Evolutionary conservation across 441 rosid genomes (phyloP).

Genomic region (Eutrema salsugineum): DNA sequence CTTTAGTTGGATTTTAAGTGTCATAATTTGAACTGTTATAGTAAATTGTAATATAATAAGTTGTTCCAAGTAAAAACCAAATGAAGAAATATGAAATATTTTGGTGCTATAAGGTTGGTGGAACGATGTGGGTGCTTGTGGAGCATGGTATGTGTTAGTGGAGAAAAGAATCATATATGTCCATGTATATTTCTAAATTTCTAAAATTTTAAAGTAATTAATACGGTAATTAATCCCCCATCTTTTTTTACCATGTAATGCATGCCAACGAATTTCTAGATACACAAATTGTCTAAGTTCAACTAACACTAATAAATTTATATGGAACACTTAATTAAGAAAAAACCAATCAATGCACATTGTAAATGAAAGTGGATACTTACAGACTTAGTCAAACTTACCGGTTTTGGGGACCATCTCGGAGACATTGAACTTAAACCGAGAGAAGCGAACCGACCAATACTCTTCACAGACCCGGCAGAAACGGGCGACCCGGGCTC

Average conservation of each 20-base stretch:
- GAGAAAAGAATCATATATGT: conserved; percentile 5
- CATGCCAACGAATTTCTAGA: conserved; percentile 6
- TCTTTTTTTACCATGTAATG: background rate
- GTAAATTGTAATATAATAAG: background rate
- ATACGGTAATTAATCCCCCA: background rate
- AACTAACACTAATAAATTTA: background rate
- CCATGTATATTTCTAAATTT: background rate
- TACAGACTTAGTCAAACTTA: conserved; percentile 33
- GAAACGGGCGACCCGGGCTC: conserved; percentile 43
- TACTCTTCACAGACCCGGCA: conserved; percentile 25
- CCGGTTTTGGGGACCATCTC: conserved; percentile 45
- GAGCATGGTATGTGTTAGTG: conserved; percentile 26
- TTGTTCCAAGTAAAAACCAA: background rate
- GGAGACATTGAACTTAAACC: conserved; percentile 39
- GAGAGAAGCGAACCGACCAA: conserved; percentile 40
- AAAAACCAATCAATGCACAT: conserved; percentile 12
- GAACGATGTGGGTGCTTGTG: conserved; percentile 2
- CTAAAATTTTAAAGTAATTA: background rate
- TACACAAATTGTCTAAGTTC: background rate
- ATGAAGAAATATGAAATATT: background rate
- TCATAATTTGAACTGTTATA: background rate
- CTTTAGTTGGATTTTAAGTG: background rate
- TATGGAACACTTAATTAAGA: background rate
- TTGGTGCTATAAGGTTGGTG: conserved; percentile 28
- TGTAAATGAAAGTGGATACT: background rate